Evolutionary conservation across 345 rosid genomes (phyloP).

Genomic region (Euphorbia peplus): DNA sequence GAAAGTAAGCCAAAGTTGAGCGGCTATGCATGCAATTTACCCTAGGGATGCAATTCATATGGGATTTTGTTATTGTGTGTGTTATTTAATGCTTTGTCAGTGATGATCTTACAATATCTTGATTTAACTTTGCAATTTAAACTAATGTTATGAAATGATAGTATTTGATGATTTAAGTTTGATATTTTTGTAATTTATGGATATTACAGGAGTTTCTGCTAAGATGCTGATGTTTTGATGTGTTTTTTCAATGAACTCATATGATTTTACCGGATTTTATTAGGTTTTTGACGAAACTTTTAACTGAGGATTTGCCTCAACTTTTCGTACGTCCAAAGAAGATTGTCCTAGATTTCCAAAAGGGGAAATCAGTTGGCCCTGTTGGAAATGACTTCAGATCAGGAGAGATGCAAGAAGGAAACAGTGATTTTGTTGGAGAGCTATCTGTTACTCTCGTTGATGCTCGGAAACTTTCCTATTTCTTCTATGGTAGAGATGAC

Average conservation of each 20-base stretch:
- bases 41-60: neutral
- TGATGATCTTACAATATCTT: neutral
- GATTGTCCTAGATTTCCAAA: slow-evolving; percentile 94
- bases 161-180: neutral
- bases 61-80: neutral
- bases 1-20: too few relatives aligned
- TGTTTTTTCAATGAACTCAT: neutral
- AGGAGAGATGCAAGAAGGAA: slow-evolving; percentile 86
- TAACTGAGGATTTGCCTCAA: slow-evolving; percentile 88
- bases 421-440: slow-evolving; percentile 89
- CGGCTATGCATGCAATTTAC: too few relatives aligned
- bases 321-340: slow-evolving; percentile 96
- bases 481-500: slow-evolving; percentile 57
- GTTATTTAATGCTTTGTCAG: neutral
- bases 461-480: slow-evolving; percentile 79
- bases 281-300: slow-evolving; percentile 93
- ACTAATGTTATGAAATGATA: neutral
- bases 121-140: neutral
- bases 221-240: neutral
- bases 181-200: neutral
- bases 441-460: slow-evolving; percentile 92
- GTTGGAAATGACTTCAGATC: slow-evolving; percentile 58
- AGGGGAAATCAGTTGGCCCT: slow-evolving; percentile 94
- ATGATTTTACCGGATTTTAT: slow-evolving; percentile 15
- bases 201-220: neutral